Evolutionary conservation across 768 basidiomycete species (phyloP).

Genomic region (Peribolospora kevripleyi): DNA sequence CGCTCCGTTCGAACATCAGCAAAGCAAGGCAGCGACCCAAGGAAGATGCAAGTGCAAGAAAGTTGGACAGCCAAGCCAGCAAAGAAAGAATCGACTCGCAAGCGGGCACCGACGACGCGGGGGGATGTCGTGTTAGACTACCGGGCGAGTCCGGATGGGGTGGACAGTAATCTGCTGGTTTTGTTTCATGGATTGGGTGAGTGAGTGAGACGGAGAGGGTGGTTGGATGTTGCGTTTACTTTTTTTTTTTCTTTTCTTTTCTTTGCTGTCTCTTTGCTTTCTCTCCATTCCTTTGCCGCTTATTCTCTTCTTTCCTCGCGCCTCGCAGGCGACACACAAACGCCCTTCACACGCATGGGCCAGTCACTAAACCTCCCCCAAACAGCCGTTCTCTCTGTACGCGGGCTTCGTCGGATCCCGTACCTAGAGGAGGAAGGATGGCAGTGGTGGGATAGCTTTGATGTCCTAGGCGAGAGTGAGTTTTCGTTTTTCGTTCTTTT

Average conservation of each 20-base stretch:
- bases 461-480: conserved; percentile 39
- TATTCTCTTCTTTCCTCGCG: background rate
- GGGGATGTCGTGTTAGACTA: conserved; percentile 30
- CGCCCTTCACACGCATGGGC: conserved; percentile 52
- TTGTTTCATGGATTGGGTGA: conserved; percentile 66
- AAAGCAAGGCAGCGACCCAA: no score
- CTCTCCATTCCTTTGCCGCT: background rate
- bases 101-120: no score
- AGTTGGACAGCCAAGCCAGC: no score
- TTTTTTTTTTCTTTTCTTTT: conserved; percentile 1
- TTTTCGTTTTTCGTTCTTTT: background rate
- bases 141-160: conserved; percentile 49
- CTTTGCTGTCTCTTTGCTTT: background rate
- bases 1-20: no score
- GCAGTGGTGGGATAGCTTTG: conserved; percentile 71
- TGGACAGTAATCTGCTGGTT: conserved; percentile 61
- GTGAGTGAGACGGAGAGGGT: conserved; percentile 7
- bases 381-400: conserved; percentile 57
- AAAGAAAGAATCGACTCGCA: no score
- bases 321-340: conserved; percentile 47
- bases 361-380: conserved; percentile 58
- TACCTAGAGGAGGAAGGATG: conserved; percentile 33
- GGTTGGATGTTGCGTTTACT: background rate
- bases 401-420: conserved; percentile 46
- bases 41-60: no score